Evolutionary conservation across 2,329 filamentous ascomycete species (phyloP).

Genomic region (Colletotrichum liaoningense): DNA sequence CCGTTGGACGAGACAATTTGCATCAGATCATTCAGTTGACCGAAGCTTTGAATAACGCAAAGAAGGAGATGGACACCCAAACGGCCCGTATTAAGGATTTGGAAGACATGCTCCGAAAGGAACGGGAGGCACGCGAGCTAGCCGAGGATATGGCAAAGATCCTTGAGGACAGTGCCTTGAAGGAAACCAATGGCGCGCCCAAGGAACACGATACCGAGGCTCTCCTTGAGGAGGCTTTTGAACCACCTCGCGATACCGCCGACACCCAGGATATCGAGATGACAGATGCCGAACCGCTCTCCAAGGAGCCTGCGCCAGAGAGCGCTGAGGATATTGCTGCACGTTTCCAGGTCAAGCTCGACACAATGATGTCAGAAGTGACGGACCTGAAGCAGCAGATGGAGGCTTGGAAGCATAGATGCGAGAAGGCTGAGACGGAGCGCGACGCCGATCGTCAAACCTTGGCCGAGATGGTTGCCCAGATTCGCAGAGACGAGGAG

Average conservation of each 20-base stretch:
- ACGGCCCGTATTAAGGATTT: constrained; percentile 82
- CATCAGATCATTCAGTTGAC: constrained; percentile 87
- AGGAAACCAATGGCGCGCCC: constrained; percentile 51
- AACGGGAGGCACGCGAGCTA: constrained; percentile 82
- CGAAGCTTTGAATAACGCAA: constrained; percentile 85
- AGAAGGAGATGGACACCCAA: constrained; percentile 89
- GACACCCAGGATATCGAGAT: constrained; percentile 41
- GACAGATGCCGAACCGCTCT: constrained; percentile 32
- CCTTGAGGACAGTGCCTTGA: constrained; percentile 67
- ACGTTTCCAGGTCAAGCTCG: constrained; percentile 76
- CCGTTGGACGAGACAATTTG: constrained; percentile 64
- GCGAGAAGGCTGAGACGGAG: constrained; percentile 84
- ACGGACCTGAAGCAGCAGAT: constrained; percentile 83
- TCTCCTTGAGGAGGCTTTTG: constrained; percentile 59
- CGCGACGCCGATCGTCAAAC: constrained; percentile 78
- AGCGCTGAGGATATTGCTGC: constrained; percentile 49
- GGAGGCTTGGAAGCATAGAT: constrained; percentile 79
- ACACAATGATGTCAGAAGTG: constrained; percentile 83
- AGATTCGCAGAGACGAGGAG: constrained; percentile 78
- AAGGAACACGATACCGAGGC: constrained; percentile 50
- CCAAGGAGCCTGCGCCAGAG: constrained; percentile 45
- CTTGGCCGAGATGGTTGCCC: constrained; percentile 88
- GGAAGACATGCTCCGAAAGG: constrained; percentile 81
- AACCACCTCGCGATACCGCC: constrained; percentile 52
- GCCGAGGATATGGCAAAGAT: constrained; percentile 85